phyloP scores from a whole-genome alignment of 345 rosid species.

The Punica granatum region DNA sequence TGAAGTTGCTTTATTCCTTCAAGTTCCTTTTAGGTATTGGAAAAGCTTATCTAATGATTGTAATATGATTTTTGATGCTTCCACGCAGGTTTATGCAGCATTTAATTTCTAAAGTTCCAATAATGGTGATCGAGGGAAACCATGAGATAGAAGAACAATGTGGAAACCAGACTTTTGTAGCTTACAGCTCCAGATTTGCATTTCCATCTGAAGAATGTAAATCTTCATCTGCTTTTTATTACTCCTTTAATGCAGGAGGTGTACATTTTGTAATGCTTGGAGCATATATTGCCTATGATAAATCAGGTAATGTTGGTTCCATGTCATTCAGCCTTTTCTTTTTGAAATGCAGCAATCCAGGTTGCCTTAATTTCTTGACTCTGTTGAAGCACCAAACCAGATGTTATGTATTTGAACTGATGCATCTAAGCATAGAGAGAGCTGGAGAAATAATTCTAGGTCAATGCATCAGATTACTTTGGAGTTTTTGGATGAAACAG shows the following conservation, averaged over 20 bases:
- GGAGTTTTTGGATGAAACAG: background rate
- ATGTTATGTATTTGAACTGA: background rate
- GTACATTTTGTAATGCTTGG: conserved; percentile 87
- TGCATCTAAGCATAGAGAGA: background rate
- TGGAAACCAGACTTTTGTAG: conserved; percentile 55
- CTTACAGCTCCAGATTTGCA: conserved; percentile 81
- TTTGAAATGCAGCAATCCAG: background rate
- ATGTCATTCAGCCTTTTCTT: background rate
- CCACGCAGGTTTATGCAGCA: conserved; percentile 68
- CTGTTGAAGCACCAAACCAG: background rate
- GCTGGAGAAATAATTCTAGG: background rate
- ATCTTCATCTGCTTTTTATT: conserved; percentile 70
- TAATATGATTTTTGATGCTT: background rate
- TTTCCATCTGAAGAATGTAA: conserved; percentile 74
- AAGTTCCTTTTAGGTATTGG: background rate
- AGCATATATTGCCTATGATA: conserved; percentile 54
- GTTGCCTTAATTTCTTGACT: background rate
- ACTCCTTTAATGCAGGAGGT: conserved; percentile 91
- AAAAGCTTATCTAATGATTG: background rate
- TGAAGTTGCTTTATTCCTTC: background rate
- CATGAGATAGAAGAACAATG: conserved; percentile 78
- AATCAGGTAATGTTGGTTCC: conserved; percentile 34
- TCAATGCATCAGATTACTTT: background rate
- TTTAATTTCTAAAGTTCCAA: conserved; percentile 57
- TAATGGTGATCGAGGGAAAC: conserved; percentile 84